These are phyloP conservation scores for Dichotomocladium elegans DNA, from an alignment of 371 early-diverging fungal species.

Conservation along the genomic window DNA sequence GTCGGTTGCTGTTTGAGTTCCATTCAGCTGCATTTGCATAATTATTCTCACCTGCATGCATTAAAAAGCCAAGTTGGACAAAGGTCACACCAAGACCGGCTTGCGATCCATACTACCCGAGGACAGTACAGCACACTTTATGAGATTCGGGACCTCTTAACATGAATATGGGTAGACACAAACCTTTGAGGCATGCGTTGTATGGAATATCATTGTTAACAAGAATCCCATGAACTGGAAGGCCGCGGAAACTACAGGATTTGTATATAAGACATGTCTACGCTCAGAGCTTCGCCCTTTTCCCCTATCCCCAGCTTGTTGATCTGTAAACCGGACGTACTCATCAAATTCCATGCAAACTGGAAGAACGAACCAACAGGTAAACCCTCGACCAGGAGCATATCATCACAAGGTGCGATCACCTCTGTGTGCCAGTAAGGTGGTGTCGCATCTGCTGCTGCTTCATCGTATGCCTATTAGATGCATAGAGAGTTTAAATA, in stretches of 20 bases:
- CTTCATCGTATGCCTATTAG: conserved; percentile 60
- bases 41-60: conserved; percentile 33
- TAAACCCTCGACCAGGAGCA: conserved; percentile 57
- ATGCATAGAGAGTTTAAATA: no score
- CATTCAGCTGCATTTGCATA: background rate
- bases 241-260: conserved; percentile 52
- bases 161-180: no score
- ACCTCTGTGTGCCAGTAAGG: conserved; percentile 59
- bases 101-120: conserved; percentile 41
- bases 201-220: conserved; percentile 52
- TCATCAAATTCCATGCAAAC: conserved; percentile 58
- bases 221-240: conserved; percentile 71
- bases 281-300: background rate
- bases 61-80: conserved; percentile 46
- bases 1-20: background rate
- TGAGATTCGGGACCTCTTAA: background rate
- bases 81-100: conserved; percentile 56
- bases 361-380: conserved; percentile 55
- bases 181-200: conserved; percentile 57
- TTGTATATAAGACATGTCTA: background rate
- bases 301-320: no score
- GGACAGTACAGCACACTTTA: no score
- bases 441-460: conserved; percentile 58
- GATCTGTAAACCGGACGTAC: conserved; percentile 14
- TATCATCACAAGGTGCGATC: conserved; percentile 52